Conservation (phyloP, 495 filamentous ascomycete genomes). For the Choiromyces venosus region DNA sequence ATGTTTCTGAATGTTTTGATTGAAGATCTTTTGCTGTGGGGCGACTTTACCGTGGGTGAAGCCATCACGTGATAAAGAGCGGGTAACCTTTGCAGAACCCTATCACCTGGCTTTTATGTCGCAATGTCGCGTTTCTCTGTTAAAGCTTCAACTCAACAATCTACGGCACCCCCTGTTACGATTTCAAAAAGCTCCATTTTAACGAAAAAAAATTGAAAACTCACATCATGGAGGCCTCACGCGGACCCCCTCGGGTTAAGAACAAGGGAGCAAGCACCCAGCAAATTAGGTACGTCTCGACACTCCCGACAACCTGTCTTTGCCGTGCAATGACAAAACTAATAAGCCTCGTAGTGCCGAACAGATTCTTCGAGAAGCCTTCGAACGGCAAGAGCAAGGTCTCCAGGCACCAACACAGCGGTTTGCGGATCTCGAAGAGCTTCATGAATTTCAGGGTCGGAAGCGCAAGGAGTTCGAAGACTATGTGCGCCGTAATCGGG, state of each 20-base stretch:
- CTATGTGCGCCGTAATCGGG: slow-evolving; percentile 89
- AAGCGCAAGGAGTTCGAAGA: slow-evolving; percentile 96
- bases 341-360: slow-evolving; percentile 60
- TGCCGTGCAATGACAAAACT: slow-evolving; percentile 13
- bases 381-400: slow-evolving; percentile 88
- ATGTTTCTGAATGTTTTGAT: slow-evolving; percentile 11
- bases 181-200: background rate
- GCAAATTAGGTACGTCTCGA: slow-evolving; percentile 33
- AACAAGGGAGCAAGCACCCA: slow-evolving; percentile 72
- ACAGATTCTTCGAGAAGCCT: slow-evolving; percentile 94
- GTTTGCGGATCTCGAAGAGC: slow-evolving; percentile 93
- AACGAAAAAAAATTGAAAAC: background rate
- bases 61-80: background rate
- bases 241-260: slow-evolving; percentile 92
- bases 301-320: slow-evolving; percentile 4
- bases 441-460: slow-evolving; percentile 93
- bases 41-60: background rate
- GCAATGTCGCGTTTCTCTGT: background rate
- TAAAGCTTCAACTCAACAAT: background rate
- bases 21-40: background rate
- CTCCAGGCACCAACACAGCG: slow-evolving; percentile 88
- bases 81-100: background rate
- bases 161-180: background rate
- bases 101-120: background rate
- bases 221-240: slow-evolving; percentile 76